Base-by-base conservation (phyloP, 2,329 filamentous ascomycete species). In the Aspergillus vadensis region DNA sequence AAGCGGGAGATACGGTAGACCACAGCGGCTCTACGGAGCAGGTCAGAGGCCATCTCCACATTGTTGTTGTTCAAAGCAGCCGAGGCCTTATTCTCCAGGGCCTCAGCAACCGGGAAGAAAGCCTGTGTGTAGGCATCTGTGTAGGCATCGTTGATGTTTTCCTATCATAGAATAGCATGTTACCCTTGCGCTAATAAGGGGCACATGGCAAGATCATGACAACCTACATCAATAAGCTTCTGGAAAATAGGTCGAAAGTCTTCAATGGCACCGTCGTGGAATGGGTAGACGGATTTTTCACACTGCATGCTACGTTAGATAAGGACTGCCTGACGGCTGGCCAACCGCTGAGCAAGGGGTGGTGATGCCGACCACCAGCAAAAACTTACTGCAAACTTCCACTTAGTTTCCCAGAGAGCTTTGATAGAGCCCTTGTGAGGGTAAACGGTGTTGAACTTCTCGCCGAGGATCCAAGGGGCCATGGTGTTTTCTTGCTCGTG, bases 1-100 rank as follows among this genome's bases (percentile, higher is more conserved):
- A 92, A 92, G 15, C 90, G 83, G 0, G 88, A 83, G 65, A 92
- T 91, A 55, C 90, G 84, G 74, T 90, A 88, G n/a, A 92, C 81
- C 25, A 88, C 86, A 21, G 88, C 89, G 5, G 88, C 88, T 21
- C 89, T 86, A n/a, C 91, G 81, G 73, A 88, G 91, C 17, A 89
- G 80, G 38, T 83, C 83, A 4, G 83, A 84, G 1, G 89, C 88
- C 44, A 81, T 80, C 41, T 80, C 78, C 4, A 70, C 72, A 59
- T 88, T 79, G 27, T 81, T 83, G 2, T 76, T 72, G 8, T 76
- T 68, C 41, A 83, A 76, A 0, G 83, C 82, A 25, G 80, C 74
- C 63, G 85, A 80, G 17, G 83, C 89, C 43, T 81, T 74, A 1
- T 70, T 65, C 5, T 83, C 80, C 14, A 92, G 82, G 2, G 80